Base-by-base conservation (phyloP, 2,329 filamentous ascomycete genomes). In the Colletotrichum chlorophyti region DNA sequence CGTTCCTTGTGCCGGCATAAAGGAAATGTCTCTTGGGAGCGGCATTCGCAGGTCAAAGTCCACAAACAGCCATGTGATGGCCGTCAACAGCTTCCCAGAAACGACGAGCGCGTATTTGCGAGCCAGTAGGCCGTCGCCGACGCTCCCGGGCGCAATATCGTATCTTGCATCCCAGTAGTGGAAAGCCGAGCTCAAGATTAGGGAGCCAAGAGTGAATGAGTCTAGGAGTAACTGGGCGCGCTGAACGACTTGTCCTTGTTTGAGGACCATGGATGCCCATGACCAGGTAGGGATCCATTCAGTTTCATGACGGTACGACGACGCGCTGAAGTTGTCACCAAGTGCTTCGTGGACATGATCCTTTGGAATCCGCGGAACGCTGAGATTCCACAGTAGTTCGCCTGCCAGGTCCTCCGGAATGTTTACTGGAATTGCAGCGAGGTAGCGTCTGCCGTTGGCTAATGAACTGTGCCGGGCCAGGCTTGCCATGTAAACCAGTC, bases 231-330 rank as follows among this genome's bases (percentile, higher is more conserved):
- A 17, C 2, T 9, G n/a, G 31, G 43, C 21, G 21, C 7, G 12
- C 17, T 14, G 4, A 26, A 45, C 17, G 5, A 2, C 12, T 7
- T 11, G 23, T 3, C 32, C 12, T 5, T 23, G 29, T 12, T 12
- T 26, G 10, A 55, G 19, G 11, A 49, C 26, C 43, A 55, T 55
- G 35, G 52, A 55, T 19, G 35, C 52, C 52, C 52, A 55, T 11
- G 52, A 55, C 52, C 52, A 55, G 3, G 42, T 49, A 3, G 52
- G 52, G n/a, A 55, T 50, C 8, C n/a, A 17, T n/a, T 12, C 14
- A 17, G 31, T 49, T 19, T 48, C 43, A 49, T 27, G 21, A 3
- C 45, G 52, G 12, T 41, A 40, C 14, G n/a, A n/a, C n/a, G n/a
- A n/a, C n/a, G n/a, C n/a, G n/a, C n/a, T n/a, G n/a, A n/a, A n/a